phyloP scores from a whole-genome alignment of 371 early-diverging fungal species.

The Syncephalastrum racemosum region DNA sequence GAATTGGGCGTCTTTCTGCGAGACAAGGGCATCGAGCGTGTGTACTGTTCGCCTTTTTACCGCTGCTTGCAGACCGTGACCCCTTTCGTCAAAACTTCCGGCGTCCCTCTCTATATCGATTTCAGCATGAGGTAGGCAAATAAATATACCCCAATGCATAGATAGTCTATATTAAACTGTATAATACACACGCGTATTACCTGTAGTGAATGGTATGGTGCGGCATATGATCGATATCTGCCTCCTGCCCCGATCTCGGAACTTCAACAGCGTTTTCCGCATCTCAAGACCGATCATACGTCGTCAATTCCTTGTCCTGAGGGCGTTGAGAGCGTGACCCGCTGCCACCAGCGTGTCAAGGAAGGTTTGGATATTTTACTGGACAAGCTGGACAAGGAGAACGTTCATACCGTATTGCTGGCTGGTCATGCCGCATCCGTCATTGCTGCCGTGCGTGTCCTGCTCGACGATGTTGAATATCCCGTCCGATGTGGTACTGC shows the following conservation, averaged over 20 bases:
- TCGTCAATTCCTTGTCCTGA: conserved; percentile 25
- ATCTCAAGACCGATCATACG: conserved; percentile 19
- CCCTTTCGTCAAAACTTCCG: conserved; percentile 24
- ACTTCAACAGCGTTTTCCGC: conserved; percentile 28
- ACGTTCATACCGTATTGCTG: conserved; percentile 18
- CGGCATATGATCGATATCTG: conserved; percentile 25
- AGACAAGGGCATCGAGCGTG: conserved; percentile 27
- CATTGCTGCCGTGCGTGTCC: conserved; percentile 34
- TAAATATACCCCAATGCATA: not conserved
- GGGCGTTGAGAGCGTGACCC: conserved; percentile 23
- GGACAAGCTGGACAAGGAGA: conserved; percentile 21
- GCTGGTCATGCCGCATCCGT: conserved; percentile 44
- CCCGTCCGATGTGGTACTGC: conserved; percentile 28
- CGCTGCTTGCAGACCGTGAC: conserved; percentile 33
- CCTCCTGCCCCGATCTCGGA: conserved; percentile 25
- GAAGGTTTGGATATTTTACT: conserved; percentile 28
- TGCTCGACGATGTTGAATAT: conserved; percentile 24
- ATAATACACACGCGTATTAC: not conserved
- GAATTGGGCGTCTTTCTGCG: conserved; percentile 28
- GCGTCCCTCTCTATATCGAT: conserved; percentile 29
- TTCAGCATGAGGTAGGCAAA: conserved; percentile 30
- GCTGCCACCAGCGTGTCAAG: conserved; percentile 32
- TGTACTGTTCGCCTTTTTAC: conserved; percentile 43
- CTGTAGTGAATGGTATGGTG: conserved; percentile 43
- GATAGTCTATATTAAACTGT: not conserved